Conservation (phyloP, 495 filamentous ascomycete genomes). For the Penicillium odoratum region DNA sequence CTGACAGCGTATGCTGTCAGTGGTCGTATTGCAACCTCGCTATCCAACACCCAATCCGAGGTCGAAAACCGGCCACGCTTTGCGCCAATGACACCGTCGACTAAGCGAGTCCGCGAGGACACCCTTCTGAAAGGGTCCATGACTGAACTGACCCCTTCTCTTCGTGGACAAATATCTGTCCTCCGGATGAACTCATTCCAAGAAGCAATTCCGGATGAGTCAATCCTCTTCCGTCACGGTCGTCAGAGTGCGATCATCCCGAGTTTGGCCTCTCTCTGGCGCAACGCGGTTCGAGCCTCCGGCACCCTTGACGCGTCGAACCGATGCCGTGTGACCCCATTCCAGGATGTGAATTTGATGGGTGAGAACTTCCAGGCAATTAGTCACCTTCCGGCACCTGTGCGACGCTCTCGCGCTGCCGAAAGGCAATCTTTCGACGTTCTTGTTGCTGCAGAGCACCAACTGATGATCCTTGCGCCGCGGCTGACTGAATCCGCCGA, state of each 20-base stretch:
- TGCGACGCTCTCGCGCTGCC: slow-evolving; percentile 33
- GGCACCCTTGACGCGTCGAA: slow-evolving; percentile 55
- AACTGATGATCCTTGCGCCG: slow-evolving; percentile 58
- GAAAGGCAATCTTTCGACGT: slow-evolving; percentile 56
- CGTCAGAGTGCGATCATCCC: slow-evolving; percentile 62
- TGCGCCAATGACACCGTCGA: slow-evolving; percentile 83
- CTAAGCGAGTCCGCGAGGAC: slow-evolving; percentile 61
- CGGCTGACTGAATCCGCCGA: slow-evolving; percentile 33
- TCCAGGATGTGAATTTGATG: slow-evolving; percentile 57
- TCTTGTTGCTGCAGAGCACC: slow-evolving; percentile 63
- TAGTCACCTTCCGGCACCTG: slow-evolving; percentile 49
- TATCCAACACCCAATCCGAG: slow-evolving; percentile 32
- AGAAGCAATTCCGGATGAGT: slow-evolving; percentile 58
- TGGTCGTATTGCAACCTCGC: slow-evolving; percentile 59
- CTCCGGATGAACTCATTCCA: slow-evolving; percentile 44
- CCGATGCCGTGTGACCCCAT: slow-evolving; percentile 43
- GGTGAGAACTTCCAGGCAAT: slow-evolving; percentile 66
- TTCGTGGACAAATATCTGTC: slow-evolving; percentile 68
- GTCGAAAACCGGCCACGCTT: slow-evolving; percentile 56
- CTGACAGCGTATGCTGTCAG: slow-evolving; percentile 66
- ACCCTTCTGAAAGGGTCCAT: slow-evolving; percentile 50
- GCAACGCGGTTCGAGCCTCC: slow-evolving; percentile 57
- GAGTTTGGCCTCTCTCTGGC: slow-evolving; percentile 66
- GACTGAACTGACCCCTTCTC: slow-evolving; percentile 31
- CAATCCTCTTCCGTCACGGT: slow-evolving; percentile 67